These are phyloP conservation scores for Vitellaria paradoxa DNA, from an alignment of 179 eudicot genomes.

Conservation along the genomic window DNA sequence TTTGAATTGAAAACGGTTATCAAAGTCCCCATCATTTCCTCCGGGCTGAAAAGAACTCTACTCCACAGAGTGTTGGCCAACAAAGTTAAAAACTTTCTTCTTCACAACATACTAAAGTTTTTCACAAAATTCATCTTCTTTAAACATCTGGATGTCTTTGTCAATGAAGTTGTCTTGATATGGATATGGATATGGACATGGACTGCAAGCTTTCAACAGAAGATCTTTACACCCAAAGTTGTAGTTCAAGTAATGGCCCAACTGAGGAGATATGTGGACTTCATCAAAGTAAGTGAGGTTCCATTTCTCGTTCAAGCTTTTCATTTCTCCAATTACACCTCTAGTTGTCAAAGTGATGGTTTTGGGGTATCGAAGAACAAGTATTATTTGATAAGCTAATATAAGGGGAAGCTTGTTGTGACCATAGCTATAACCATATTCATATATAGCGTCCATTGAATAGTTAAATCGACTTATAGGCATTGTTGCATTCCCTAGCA, in stretches of 20 bases:
- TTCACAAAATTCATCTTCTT: constrained; percentile 21
- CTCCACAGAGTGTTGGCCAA: no score
- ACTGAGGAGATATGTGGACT: constrained; percentile 23
- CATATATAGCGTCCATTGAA: background rate
- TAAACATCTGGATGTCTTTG: constrained; percentile 10
- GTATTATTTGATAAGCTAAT: constrained; percentile 22
- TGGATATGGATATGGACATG: background rate
- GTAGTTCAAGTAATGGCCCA: constrained; percentile 9
- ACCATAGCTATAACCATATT: background rate
- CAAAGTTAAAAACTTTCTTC: constrained; percentile 11
- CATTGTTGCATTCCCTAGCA: constrained; percentile 27
- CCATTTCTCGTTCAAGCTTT: constrained; percentile 15
- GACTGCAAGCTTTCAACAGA: background rate
- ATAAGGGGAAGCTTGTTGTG: background rate
- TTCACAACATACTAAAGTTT: constrained; percentile 1
- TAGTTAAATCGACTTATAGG: background rate
- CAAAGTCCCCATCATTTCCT: no score
- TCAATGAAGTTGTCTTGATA: constrained; percentile 9
- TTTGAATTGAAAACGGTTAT: no score
- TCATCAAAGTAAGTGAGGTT: constrained; percentile 22
- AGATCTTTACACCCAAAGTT: constrained; percentile 15
- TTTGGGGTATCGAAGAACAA: constrained; percentile 25
- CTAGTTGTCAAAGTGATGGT: background rate
- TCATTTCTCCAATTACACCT: constrained; percentile 25
- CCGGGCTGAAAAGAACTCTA: no score